Base-by-base conservation (phyloP, 495 filamentous ascomycete genomes). In the Trichoderma virens region DNA sequence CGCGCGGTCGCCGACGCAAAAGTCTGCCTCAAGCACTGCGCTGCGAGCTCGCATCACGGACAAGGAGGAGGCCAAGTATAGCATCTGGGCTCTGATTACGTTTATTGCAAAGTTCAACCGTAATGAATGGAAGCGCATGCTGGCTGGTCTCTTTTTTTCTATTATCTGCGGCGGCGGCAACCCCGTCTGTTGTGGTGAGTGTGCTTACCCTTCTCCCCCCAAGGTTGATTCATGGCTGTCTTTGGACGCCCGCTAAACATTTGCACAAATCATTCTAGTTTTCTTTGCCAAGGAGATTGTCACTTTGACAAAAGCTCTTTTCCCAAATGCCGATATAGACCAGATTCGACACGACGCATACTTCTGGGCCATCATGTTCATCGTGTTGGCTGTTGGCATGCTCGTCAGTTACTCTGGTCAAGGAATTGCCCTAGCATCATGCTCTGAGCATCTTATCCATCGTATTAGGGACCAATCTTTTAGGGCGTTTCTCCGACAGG, bases 291-390 rank as follows among this genome's bases (percentile, higher is more conserved):
- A 96, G 72, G 83, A 89, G 28, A 93, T 98, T 74, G 83, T 79
- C 25, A 68, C 39, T 13, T 71, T 78, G n/a, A 73, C 73, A 6
- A 68, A 75, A 5, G 73, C 74, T 16, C 63, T 79, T 51, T 75
- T 66, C 16, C 67, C 69, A 0, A 41, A 79, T 95, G 71, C 63
- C 4, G 77, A 72, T 38, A 76, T 68, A 8, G 66, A 64, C 20
- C 64, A 71, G 18, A 71, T 95, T 38, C 81, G 87, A 59, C 79
- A 81, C 2, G 85, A 90, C 54, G 85, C 85, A 54, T 85, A 94
- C 67, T 98, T 97, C 75, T 98, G 94, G 93, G 86, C 84, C 39
- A 72, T 87, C 64, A 97, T 98, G 92, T 98, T 94, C 73, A 82
- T 98, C 27, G 92, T 97, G 83, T 83, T 97, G n/a, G 94, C 90